A percentile compares a stretch with the other conserved stretches of the same genome.
Evolutionary conservation across 768 basidiomycete genomes (phyloP).

Genomic region (Suillus weaverae): DNA sequence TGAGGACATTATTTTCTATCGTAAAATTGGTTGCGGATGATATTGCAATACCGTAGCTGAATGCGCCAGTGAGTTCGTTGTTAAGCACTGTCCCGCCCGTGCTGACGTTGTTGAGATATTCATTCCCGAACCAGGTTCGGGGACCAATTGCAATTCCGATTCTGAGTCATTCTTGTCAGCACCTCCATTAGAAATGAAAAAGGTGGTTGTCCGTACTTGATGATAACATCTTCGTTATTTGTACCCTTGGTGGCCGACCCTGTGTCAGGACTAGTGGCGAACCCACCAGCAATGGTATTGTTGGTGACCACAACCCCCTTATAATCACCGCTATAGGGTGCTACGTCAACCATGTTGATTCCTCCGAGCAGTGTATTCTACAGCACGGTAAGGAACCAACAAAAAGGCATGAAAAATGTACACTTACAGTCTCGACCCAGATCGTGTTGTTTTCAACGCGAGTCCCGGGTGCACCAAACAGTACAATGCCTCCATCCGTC

Average conservation of each 20-base stretch:
- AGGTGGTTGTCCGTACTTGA: slow-evolving; percentile 54
- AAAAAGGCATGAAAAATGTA: background rate
- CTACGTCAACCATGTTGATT: slow-evolving; percentile 76
- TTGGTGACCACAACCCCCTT: slow-evolving; percentile 62
- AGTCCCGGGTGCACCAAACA: slow-evolving; percentile 76
- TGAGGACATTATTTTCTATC: slow-evolving; percentile 56
- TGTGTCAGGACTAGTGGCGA: slow-evolving; percentile 48
- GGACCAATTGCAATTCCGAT: slow-evolving; percentile 83
- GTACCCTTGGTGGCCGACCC: slow-evolving; percentile 47
- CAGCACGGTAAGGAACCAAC: background rate
- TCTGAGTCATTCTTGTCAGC: slow-evolving; percentile 36
- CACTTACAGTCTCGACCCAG: slow-evolving; percentile 62
- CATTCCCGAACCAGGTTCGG: slow-evolving; percentile 69
- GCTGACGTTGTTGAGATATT: slow-evolving; percentile 55
- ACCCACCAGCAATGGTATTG: slow-evolving; percentile 70
- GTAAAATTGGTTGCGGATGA: slow-evolving; percentile 67
- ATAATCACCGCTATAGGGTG: slow-evolving; percentile 68
- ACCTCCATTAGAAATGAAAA: slow-evolving; percentile 2
- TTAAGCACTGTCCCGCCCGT: slow-evolving; percentile 52
- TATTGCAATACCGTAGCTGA: slow-evolving; percentile 72
- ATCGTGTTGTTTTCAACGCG: slow-evolving; percentile 77
- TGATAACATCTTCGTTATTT: slow-evolving; percentile 60
- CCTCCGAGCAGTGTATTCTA: slow-evolving; percentile 73
- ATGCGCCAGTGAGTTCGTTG: slow-evolving; percentile 65
- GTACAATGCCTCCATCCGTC: slow-evolving; percentile 78